Evolutionary conservation across 2,329 filamentous ascomycete genomes (phyloP).

Genomic region (Teratosphaeria viscida): DNA sequence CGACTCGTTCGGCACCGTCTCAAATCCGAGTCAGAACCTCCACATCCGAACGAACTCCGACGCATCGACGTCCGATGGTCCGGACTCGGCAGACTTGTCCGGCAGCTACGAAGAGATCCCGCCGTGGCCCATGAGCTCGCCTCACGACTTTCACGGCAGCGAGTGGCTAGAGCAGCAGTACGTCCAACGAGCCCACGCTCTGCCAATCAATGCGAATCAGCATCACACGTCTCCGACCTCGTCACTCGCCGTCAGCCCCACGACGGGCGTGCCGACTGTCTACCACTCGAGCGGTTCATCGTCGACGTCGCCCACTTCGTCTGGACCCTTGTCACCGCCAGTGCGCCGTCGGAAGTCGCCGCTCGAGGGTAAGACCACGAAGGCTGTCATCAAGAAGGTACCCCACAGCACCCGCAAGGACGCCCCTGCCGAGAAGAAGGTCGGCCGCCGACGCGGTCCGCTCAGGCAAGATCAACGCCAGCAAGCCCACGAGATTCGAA

Average conservation of each 20-base stretch:
- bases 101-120: conserved; percentile 73
- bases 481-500: conserved; percentile 93
- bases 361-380: conserved; percentile 66
- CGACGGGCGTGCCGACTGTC: conserved; percentile 9
- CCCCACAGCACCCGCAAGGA: conserved; percentile 68
- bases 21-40: conserved; percentile 83
- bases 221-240: conserved; percentile 21
- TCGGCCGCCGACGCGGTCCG: conserved; percentile 80
- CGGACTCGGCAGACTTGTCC: conserved; percentile 50
- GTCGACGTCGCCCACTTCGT: conserved; percentile 25
- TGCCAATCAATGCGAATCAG: conserved; percentile 12
- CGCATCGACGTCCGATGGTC: conserved; percentile 61
- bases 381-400: conserved; percentile 71
- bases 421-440: conserved; percentile 70
- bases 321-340: conserved; percentile 32
- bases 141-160: conserved; percentile 56
- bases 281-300: conserved; percentile 21
- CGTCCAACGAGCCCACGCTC: conserved; percentile 26
- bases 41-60: conserved; percentile 82
- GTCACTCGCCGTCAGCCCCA: conserved; percentile 19
- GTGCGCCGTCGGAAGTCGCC: conserved; percentile 52
- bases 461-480: conserved; percentile 88
- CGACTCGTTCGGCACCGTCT: conserved; percentile 60
- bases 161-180: conserved; percentile 55
- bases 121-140: conserved; percentile 67